Percentiles rank a stretch among this genome's conserved stretches.
These are phyloP conservation scores for Erigeron canadensis DNA, from an alignment of 129 eudicot genomes.

Conservation along the genomic window DNA sequence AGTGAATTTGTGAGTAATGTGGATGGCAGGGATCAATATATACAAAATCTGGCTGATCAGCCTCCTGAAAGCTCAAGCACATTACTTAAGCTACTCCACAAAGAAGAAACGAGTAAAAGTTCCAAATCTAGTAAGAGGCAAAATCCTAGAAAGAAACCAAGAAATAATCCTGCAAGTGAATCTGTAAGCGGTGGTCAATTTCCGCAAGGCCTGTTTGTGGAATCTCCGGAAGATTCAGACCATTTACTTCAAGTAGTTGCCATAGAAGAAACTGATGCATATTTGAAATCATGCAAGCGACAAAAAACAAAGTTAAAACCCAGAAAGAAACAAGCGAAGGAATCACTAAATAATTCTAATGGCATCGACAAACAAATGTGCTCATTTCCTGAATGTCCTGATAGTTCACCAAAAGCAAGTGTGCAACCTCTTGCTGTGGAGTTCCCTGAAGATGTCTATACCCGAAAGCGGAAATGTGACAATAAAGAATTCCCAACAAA, in stretches of 20 bases:
- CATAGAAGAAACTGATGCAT: conserved; percentile 1
- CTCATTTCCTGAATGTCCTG: conserved; percentile 31
- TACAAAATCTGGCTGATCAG: conserved; percentile 29
- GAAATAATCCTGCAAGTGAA: conserved; percentile 41
- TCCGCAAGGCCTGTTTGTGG: conserved; percentile 28
- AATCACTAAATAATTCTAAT: conserved; percentile 34
- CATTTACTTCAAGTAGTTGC: conserved; percentile 16
- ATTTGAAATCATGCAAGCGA: background rate
- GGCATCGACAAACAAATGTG: conserved; percentile 8
- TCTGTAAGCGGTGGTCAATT: conserved; percentile 22
- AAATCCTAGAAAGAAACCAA: conserved; percentile 70
- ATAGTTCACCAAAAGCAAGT: conserved; percentile 26
- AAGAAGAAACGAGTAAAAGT: conserved; percentile 4
- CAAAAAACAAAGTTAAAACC: conserved; percentile 67
- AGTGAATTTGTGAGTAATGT: too few relatives aligned
- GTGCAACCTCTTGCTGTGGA: conserved; percentile 37
- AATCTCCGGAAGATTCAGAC: conserved; percentile 23
- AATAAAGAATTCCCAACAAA: conserved; percentile 10
- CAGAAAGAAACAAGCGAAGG: conserved; percentile 42
- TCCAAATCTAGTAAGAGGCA: conserved; percentile 3
- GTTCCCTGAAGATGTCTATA: conserved; percentile 27
- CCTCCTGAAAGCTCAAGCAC: conserved; percentile 21
- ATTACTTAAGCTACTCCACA: conserved; percentile 12
- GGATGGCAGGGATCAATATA: conserved; percentile 8
- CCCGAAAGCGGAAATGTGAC: conserved; percentile 14